Evolutionary conservation across 768 basidiomycete species (phyloP).

Genomic region (Lepiota brunneoincarnata): DNA sequence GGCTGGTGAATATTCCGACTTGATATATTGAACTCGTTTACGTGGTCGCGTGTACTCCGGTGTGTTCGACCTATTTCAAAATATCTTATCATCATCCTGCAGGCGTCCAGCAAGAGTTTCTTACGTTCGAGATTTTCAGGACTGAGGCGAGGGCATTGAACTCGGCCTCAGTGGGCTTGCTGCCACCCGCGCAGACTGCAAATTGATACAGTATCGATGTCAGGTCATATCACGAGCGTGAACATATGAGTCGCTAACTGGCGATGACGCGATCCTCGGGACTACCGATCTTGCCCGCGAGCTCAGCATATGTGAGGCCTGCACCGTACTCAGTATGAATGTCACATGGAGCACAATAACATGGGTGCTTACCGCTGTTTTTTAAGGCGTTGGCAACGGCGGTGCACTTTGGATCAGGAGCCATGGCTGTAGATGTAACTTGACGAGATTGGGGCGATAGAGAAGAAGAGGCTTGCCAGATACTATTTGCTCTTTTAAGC

Average conservation of each 20-base stretch:
- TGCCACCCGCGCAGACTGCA: slow-evolving; percentile 46
- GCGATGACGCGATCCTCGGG: slow-evolving; percentile 47
- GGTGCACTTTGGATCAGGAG: slow-evolving; percentile 53
- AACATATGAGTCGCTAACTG: slow-evolving; percentile 36
- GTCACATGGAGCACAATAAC: background rate
- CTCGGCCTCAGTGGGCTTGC: slow-evolving; percentile 43
- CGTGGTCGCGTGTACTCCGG: background rate
- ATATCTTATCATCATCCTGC: background rate
- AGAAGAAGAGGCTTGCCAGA: background rate
- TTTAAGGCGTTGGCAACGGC: slow-evolving; percentile 53
- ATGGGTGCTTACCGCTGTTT: slow-evolving; percentile 40
- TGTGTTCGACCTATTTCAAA: background rate
- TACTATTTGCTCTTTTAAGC: background rate
- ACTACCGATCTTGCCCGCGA: slow-evolving; percentile 44
- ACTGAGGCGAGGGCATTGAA: slow-evolving; percentile 44
- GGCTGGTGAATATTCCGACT: too few relatives aligned
- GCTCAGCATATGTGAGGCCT: slow-evolving; percentile 48
- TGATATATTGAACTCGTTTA: background rate
- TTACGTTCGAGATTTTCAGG: slow-evolving; percentile 40
- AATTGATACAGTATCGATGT: background rate
- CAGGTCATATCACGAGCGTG: background rate
- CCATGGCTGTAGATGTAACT: slow-evolving; percentile 30
- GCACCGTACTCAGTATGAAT: background rate
- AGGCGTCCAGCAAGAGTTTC: slow-evolving; percentile 4
- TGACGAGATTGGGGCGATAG: slow-evolving; percentile 1